phyloP scores from a whole-genome alignment of 2,329 filamentous ascomycete species.

The Fusarium duplospermum region DNA sequence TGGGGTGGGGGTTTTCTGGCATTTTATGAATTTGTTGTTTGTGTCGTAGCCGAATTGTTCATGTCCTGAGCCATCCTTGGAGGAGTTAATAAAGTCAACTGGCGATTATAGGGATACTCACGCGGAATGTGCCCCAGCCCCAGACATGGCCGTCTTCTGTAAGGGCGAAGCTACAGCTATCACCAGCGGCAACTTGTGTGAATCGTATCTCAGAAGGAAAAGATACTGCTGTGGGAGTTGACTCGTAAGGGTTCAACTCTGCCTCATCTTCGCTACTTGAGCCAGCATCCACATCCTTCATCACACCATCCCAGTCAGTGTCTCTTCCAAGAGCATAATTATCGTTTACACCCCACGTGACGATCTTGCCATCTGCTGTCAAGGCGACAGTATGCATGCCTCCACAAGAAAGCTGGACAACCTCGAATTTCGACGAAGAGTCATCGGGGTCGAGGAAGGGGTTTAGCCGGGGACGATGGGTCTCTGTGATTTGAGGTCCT shows the following conservation, averaged over 20 bases:
- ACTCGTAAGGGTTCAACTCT: conserved; percentile 74
- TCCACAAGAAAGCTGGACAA: conserved; percentile 77
- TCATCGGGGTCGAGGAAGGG: conserved; percentile 33
- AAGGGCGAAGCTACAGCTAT: conserved; percentile 77
- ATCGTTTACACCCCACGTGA: conserved; percentile 88
- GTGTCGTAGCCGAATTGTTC: conserved; percentile 62
- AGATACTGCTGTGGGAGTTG: conserved; percentile 69
- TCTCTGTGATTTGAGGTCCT: conserved; percentile 2
- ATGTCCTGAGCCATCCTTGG: conserved; percentile 49
- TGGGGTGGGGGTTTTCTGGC: conserved; percentile 58
- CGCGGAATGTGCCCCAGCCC: conserved; percentile 81
- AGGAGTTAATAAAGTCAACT: background rate
- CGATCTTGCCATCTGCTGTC: conserved; percentile 79
- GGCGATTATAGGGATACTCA: conserved; percentile 49
- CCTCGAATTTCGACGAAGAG: conserved; percentile 6
- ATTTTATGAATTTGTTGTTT: conserved; percentile 53
- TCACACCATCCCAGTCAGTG: conserved; percentile 70
- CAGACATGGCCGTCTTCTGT: conserved; percentile 77
- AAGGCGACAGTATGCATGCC: conserved; percentile 82
- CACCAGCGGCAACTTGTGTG: conserved; percentile 70
- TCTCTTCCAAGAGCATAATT: conserved; percentile 79
- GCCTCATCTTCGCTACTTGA: conserved; percentile 50
- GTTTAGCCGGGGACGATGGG: conserved; percentile 10
- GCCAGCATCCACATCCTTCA: conserved; percentile 61
- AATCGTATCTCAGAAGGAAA: conserved; percentile 67